Base-by-base conservation (phyloP, 2,329 filamentous ascomycete species). In the Aureobasidium leucospermi region DNA sequence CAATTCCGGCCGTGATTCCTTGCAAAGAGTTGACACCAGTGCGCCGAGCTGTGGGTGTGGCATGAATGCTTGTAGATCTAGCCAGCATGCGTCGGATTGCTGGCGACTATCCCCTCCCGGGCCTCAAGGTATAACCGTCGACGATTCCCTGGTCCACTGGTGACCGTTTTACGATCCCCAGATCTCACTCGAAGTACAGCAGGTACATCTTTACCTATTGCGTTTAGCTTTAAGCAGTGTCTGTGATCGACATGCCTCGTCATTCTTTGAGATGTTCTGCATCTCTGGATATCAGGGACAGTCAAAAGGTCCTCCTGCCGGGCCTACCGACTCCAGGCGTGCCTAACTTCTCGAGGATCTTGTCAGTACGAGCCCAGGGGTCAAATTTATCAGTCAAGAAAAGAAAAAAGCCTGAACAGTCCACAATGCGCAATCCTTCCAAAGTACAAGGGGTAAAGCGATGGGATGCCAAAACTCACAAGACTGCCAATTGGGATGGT, bases 401-500 rank as follows among this genome's bases (percentile, higher is more conserved):
- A 23, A 47, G n/a, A 48, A 48, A 29, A 13, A 46, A 36, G 43
- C 43, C 19, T 15, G 23, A 48, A 10, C 42, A 48, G 31, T 34
- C 43, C 38, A 28, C 36, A 32, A 52, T 57, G 45, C 51, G 45
- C 7, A 58, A 45, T 32, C 29, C 59, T 36, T 47, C 23, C 29
- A 58, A 46, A n/a, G 15, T 41, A 10, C 9, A 38, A 43, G 36
- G 28, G 9, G 41, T 61, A 28, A 58, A 52, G 45, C 45, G 58
- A 58, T 63, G 62, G 62, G 60, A 63, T 28, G 60, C 52, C 11
- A 32, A 29, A 23, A 36, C 43, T n/a, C 60, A 58, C 52, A 61
- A 47, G 28, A 60, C 58, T 2, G 32, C 45, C 13, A 49, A 61
- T 39, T 65, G 64, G 64, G 61, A 65, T 29, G 51, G 60, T 34